These are phyloP conservation scores for Parachaetomium inaequale DNA, from an alignment of 495 filamentous ascomycete species.

Conservation along the genomic window DNA sequence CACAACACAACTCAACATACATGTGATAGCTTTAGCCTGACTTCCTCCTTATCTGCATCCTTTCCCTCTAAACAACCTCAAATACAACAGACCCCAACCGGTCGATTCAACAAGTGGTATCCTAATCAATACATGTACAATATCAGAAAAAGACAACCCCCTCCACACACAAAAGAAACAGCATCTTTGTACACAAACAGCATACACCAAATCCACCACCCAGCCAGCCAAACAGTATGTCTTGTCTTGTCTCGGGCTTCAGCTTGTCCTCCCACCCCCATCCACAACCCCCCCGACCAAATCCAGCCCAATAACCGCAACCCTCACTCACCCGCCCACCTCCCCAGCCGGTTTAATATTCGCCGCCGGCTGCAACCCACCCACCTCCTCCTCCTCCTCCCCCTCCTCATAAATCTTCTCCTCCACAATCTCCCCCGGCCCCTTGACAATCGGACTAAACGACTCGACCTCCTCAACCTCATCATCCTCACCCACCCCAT, in stretches of 20 bases:
- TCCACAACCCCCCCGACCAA: neutral
- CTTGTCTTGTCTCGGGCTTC: no score
- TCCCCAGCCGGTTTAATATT: slow-evolving; percentile 8
- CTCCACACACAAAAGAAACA: neutral
- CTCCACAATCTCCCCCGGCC: slow-evolving; percentile 51
- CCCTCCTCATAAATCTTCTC: slow-evolving; percentile 52
- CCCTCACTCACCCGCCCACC: neutral
- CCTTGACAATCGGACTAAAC: slow-evolving; percentile 52
- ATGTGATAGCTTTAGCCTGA: no score
- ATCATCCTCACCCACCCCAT: slow-evolving; percentile 31
- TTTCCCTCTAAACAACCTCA: no score
- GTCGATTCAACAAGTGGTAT: slow-evolving; percentile 6
- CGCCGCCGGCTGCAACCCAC: slow-evolving; percentile 20
- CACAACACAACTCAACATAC: no score
- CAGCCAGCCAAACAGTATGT: no score
- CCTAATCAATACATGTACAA: slow-evolving; percentile 7
- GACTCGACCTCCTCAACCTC: slow-evolving; percentile 65
- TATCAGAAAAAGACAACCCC: slow-evolving; percentile 2
- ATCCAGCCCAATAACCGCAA: no score
- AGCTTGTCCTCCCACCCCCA: no score
- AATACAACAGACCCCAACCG: neutral
- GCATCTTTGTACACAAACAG: neutral
- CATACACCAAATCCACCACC: no score
- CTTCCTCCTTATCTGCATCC: neutral
- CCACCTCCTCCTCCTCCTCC: slow-evolving; percentile 23